Percentiles rank a stretch among this genome's conserved stretches.
Evolutionary conservation across 495 filamentous ascomycete genomes (phyloP).

Genomic region (Penicillium subrubescens): DNA sequence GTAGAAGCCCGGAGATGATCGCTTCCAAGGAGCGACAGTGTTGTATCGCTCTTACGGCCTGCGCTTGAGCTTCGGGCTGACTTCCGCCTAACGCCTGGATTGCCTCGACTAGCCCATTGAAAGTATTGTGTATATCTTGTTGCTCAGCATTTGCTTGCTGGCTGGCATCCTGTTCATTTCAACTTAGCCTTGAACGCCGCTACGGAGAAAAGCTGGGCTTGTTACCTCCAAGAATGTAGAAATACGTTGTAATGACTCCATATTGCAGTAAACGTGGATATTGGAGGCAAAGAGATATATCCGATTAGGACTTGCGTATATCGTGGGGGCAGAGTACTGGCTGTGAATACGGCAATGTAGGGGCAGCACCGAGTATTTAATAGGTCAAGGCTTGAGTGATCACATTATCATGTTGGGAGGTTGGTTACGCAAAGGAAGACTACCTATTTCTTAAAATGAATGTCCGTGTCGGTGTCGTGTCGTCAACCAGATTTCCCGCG

Average conservation of each 20-base stretch:
- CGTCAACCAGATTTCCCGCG: background rate
- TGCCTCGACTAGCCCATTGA: background rate
- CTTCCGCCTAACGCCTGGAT: background rate
- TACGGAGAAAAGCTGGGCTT: background rate
- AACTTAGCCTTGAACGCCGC: background rate
- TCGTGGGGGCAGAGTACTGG: background rate
- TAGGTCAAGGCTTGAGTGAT: background rate
- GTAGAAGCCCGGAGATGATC: background rate
- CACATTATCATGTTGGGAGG: background rate
- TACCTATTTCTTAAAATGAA: background rate
- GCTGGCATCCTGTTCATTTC: background rate
- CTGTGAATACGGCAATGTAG: background rate
- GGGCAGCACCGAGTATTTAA: background rate
- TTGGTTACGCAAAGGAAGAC: background rate
- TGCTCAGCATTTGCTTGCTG: background rate
- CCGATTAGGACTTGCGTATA: background rate
- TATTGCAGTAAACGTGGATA: background rate
- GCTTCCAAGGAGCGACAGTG: background rate
- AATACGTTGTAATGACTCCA: background rate
- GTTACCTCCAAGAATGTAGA: background rate
- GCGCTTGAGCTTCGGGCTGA: background rate
- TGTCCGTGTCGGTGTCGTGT: background rate
- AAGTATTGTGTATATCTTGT: background rate
- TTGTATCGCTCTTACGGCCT: background rate
- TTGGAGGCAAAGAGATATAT: background rate